Evolutionary conservation across 441 rosid genomes (phyloP), one percentile per base, ranked within the genome.

Genomic region (Gossypium gossypioides): DNA sequence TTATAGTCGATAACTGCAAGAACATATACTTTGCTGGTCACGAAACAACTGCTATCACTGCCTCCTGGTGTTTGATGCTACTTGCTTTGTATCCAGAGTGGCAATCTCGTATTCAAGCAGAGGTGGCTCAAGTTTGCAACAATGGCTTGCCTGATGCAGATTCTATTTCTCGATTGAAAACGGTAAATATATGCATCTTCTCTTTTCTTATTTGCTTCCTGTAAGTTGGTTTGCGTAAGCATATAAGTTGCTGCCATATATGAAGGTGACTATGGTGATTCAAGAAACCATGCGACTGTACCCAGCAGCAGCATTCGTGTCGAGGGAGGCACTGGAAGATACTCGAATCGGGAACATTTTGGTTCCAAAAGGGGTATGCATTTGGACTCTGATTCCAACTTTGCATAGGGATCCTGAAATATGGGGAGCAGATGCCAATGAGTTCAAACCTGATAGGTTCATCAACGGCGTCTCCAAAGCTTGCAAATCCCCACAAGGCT

Each of bases 1-100:
- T 88, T 78, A 80, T 88, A 2, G 86, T 88, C 4, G 92, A 88
- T 61, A 88, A 88, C 56, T 88, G 90, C 80, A 88, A 88, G 87
- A 86, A 78, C 77, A 88, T 88, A 9, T 88, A 88, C 79, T 85
- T 88, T 0, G 88, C 89, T 0, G 90, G 89, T 9, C 85, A 85
- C 42, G 92, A 85, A 40, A 72, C 92, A 32, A 86, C 90, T 5
- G 88, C 89, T 0, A 76, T 83, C 6, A 82, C 89, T 0, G 89
- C 87, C 73, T 78, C 92, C 59, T 88, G 92, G 89, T 83, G 87
- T 74, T 66, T 88, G 76, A 82, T 86, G 89, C 84, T 88, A 7
- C 88, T 88, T 0, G 88, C 93, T 54, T 75, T 84, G 8, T 81
- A 86, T 63, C 93, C 93, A 0, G 81, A 79, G 55, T 88, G 92